Evolutionary conservation across 2,329 filamentous ascomycete genomes (phyloP).

Genomic region (Chaetomium strumarium): DNA sequence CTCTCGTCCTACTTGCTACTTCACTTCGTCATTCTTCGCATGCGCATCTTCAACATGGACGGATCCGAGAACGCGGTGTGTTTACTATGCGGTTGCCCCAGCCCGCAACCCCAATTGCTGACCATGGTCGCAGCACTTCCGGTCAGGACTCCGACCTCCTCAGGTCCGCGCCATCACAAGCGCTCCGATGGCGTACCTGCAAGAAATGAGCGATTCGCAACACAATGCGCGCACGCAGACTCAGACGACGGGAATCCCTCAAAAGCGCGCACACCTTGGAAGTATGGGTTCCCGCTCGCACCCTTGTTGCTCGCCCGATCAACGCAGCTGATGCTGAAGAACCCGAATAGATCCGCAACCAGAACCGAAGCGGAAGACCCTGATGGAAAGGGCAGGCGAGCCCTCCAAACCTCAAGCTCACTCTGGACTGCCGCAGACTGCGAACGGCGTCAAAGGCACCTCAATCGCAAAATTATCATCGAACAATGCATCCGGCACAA

Average conservation of each 20-base stretch:
- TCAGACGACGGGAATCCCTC: constrained; percentile 38
- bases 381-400: constrained; percentile 51
- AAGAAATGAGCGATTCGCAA: constrained; percentile 56
- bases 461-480: constrained; percentile 19
- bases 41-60: constrained; percentile 33
- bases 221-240: constrained; percentile 48
- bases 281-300: constrained; percentile 22
- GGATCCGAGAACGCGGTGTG: constrained; percentile 32
- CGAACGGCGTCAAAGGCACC: constrained; percentile 38
- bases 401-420: constrained; percentile 36
- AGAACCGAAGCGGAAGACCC: constrained; percentile 55
- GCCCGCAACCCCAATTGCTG: constrained; percentile 2
- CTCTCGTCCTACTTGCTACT: constrained; percentile 31
- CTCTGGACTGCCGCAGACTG: constrained; percentile 34
- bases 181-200: constrained; percentile 30
- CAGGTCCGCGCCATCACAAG: constrained; percentile 10
- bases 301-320: not conserved
- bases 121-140: constrained; percentile 16
- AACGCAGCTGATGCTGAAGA: constrained; percentile 11
- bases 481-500: constrained; percentile 30
- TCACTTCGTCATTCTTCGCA: constrained; percentile 26
- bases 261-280: constrained; percentile 42
- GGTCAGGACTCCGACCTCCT: constrained; percentile 24
- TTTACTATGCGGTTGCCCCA: not conserved
- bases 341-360: constrained; percentile 42